Base-by-base conservation (phyloP, 257 asterid genomes). In the Nicotiana obtusifolia region DNA sequence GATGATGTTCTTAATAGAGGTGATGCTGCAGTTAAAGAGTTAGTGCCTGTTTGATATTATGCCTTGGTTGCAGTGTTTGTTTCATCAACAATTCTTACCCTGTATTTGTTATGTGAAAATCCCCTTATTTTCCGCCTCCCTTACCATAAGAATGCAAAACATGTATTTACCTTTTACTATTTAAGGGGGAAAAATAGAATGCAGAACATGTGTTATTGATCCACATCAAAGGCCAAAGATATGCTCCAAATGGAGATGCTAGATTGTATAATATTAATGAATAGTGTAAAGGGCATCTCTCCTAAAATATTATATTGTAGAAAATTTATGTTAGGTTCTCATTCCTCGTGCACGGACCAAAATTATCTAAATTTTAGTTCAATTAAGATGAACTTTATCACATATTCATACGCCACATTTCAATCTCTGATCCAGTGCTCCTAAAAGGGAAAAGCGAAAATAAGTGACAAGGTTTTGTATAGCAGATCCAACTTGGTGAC, bases 1-100 rank as follows among this genome's bases (percentile, higher is more conserved):
- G 97, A 95, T 77, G 97, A 93, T 76, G 89, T 95, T 1, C 90
- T 95, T 81, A 87, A 81, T 65, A 88, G 94, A 89, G 99, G 99
- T 33, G 97, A 95, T 89, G 90, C 90, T 13, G 98, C 99, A 76
- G 95, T 95, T 82, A 92, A 91, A 86, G 98, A 95, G 98, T 95
- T 83, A 79, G 98, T 88, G 83, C 87, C 86, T 86, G 82, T 76
- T 77, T 76, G 84, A 66, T 86, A 82, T 68, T 83, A 82, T 24
- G 56, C 44, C 80, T 20, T 83, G 7, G 24, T 57, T 87, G 53
- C 67, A 81, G 31, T 81, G 44, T 84, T 64, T 60, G 65, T 20
- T 57, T 83, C 41, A 78, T 37, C 61, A 4, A 73, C 24, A 49
- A 47, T 15, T 5, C 15, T 14, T 73, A 73, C 8, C 15, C 79